These are phyloP conservation scores for Pugionium cornutum DNA, from an alignment of 345 rosid species.

Conservation along the genomic window DNA sequence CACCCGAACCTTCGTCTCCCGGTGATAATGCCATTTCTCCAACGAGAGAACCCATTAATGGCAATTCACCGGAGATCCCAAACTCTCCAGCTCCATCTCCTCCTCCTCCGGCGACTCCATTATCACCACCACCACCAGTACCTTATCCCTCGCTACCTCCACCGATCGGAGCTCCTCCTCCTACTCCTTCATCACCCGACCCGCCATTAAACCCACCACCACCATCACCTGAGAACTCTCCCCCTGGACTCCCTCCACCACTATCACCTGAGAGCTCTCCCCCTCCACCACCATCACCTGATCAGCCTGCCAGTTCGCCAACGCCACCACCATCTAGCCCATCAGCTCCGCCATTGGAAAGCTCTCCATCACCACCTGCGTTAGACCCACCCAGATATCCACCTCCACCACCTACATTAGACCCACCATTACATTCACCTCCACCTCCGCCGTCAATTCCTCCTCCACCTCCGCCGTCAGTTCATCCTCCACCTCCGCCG, in stretches of 20 bases:
- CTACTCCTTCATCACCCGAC: conserved; percentile 30
- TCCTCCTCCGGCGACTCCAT: conserved; percentile 37
- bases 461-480: conserved; percentile 30
- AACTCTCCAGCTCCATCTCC: conserved; percentile 38
- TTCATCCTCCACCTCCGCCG: conserved; percentile 36
- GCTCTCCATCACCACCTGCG: conserved; percentile 38
- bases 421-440: conserved; percentile 32
- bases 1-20: conserved; percentile 24
- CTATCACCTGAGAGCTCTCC: conserved; percentile 37
- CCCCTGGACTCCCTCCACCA: conserved; percentile 28
- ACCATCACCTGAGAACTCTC: background rate
- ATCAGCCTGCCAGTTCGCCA: conserved; percentile 27
- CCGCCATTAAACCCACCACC: background rate
- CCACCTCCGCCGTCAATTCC: conserved; percentile 18
- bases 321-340: conserved; percentile 4
- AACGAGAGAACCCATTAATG: conserved; percentile 31
- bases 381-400: conserved; percentile 13
- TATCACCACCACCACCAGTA: conserved; percentile 35
- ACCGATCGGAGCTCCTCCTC: conserved; percentile 35
- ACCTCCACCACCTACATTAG: conserved; percentile 23
- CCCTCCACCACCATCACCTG: conserved; percentile 35
- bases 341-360: conserved; percentile 14
- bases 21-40: conserved; percentile 32
- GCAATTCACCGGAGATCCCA: conserved; percentile 20
- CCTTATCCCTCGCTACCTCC: conserved; percentile 40